Evolutionary conservation across 1,284 basidiomycete genomes (phyloP).

Genomic region (Inonotus hispidus): DNA sequence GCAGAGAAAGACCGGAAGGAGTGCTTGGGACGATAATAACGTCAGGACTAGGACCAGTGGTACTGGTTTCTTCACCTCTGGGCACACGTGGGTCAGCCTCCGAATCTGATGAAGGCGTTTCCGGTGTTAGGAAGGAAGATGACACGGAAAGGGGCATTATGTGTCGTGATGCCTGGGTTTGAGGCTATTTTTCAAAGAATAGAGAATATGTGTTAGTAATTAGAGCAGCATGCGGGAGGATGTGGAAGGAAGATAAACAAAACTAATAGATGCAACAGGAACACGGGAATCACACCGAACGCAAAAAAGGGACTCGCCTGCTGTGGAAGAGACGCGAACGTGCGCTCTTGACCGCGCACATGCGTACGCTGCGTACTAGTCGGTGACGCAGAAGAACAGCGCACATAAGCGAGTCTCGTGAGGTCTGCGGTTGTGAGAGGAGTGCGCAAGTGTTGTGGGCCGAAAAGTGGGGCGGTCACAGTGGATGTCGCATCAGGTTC

Average conservation of each 20-base stretch:
- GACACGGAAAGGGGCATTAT: neutral
- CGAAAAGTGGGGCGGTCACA: neutral
- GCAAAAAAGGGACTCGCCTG: neutral
- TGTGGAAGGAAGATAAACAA: neutral
- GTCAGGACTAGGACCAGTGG: neutral
- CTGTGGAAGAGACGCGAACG: neutral
- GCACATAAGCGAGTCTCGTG: neutral
- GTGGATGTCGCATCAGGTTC: neutral
- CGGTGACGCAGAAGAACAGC: neutral
- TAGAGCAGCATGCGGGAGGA: neutral
- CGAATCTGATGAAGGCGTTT: neutral
- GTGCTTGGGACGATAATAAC: conserved; percentile 19
- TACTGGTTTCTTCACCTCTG: neutral
- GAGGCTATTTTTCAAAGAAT: neutral
- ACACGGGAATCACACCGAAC: neutral
- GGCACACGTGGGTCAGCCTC: conserved; percentile 23
- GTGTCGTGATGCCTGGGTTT: neutral
- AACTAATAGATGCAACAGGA: neutral
- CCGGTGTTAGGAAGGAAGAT: neutral
- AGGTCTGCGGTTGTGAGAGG: conserved; percentile 16
- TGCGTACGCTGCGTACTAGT: neutral
- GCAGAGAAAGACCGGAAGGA: conserved; percentile 40
- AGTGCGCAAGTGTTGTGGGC: conserved; percentile 12
- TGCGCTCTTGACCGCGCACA: neutral
- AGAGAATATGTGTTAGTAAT: neutral